phyloP scores from a whole-genome alignment of 305 asterid species.

The Fraxinus sp. region DNA sequence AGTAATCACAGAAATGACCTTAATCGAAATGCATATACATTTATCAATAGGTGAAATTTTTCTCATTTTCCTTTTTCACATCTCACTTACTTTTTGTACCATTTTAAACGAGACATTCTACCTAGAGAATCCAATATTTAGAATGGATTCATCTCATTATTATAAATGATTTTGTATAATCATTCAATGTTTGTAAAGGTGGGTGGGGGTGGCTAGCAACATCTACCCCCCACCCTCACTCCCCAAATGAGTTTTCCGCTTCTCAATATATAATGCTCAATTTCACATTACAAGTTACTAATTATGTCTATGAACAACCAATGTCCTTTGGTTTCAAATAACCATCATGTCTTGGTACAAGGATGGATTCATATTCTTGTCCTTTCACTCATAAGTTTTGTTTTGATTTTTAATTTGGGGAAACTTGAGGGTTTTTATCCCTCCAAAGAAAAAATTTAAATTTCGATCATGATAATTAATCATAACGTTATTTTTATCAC shows the following conservation, averaged over 20 bases:
- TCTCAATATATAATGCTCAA: background rate
- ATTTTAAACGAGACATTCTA: background rate
- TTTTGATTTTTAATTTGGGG: background rate
- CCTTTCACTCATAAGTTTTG: slow-evolving; percentile 15
- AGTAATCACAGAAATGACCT: background rate
- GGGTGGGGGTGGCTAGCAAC: background rate
- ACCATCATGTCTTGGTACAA: slow-evolving; percentile 7
- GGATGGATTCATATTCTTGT: background rate
- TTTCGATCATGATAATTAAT: background rate
- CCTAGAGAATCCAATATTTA: background rate
- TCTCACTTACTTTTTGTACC: background rate
- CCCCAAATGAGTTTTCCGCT: background rate
- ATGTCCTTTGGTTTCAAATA: slow-evolving; percentile 4
- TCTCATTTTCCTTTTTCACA: background rate
- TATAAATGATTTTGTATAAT: background rate
- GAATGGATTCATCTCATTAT: background rate
- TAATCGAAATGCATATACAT: background rate
- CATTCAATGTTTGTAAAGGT: background rate
- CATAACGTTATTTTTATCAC: background rate
- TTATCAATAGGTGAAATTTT: background rate
- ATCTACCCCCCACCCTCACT: background rate
- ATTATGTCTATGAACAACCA: slow-evolving; percentile 12
- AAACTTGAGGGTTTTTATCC: background rate
- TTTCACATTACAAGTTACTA: background rate
- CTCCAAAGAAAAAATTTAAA: background rate